phyloP scores from a whole-genome alignment of 2,329 filamentous ascomycete genomes.

The Ilyonectria sp. region DNA sequence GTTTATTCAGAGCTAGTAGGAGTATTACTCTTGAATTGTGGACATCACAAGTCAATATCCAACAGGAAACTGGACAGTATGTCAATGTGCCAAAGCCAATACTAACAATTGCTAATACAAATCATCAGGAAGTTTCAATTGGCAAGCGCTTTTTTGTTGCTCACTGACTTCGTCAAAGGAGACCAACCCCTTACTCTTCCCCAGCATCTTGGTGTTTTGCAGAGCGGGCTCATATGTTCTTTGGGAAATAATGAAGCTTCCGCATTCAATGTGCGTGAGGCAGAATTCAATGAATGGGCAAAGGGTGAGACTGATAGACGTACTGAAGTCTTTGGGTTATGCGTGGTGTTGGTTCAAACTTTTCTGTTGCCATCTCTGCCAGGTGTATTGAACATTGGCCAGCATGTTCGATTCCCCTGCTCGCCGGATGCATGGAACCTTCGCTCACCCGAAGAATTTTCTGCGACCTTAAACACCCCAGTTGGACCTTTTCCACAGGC shows the following conservation, averaged over 20 bases:
- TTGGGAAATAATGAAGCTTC: not conserved
- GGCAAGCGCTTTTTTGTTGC: not conserved
- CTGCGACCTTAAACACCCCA: no score
- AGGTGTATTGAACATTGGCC: not conserved
- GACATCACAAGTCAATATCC: not conserved
- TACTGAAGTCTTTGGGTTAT: not conserved
- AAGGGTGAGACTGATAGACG: not conserved
- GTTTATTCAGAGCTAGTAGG: not conserved
- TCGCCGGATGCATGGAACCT: not conserved
- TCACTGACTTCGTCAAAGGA: not conserved
- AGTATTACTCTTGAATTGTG: not conserved
- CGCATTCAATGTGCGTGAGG: not conserved
- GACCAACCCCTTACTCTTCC: not conserved
- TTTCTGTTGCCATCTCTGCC: not conserved
- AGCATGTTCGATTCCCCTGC: not conserved
- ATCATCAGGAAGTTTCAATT: no score
- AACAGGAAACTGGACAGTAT: not conserved
- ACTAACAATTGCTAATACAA: no score
- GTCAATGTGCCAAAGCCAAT: no score
- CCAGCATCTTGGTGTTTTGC: not conserved
- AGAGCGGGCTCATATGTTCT: not conserved
- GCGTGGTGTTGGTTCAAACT: not conserved
- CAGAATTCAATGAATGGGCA: not conserved
- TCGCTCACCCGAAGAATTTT: not conserved
- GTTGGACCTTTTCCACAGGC: no score